These are phyloP conservation scores for Jasminum sambac DNA, from an alignment of 257 asterid genomes.

Conservation along the genomic window DNA sequence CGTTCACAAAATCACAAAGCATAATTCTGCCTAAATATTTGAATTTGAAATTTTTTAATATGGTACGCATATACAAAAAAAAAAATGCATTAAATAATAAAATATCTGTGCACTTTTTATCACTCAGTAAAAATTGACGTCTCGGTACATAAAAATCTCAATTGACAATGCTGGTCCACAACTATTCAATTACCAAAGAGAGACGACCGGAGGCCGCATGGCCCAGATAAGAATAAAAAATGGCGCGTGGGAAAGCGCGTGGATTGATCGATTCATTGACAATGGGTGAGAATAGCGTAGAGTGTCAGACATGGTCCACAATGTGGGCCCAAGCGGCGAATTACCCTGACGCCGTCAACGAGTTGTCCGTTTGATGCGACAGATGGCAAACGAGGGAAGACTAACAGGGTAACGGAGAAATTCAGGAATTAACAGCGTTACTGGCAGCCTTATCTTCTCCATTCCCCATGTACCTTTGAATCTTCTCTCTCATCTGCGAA, in stretches of 20 bases:
- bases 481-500: slow-evolving; percentile 6
- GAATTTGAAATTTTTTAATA: too few relatives aligned
- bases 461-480: slow-evolving; percentile 28
- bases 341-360: slow-evolving; percentile 29
- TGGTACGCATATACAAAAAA: too few relatives aligned
- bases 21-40: too few relatives aligned
- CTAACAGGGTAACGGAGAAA: background rate
- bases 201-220: too few relatives aligned
- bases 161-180: too few relatives aligned
- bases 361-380: slow-evolving; percentile 23
- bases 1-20: too few relatives aligned
- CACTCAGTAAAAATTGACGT: too few relatives aligned
- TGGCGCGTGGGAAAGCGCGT: slow-evolving; percentile 5
- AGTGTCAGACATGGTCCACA: slow-evolving; percentile 38
- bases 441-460: slow-evolving; percentile 41
- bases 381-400: slow-evolving; percentile 10
- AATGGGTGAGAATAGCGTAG: slow-evolving; percentile 23
- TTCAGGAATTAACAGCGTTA: slow-evolving; percentile 20
- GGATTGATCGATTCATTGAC: background rate
- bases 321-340: slow-evolving; percentile 38
- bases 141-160: too few relatives aligned
- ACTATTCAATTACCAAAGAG: too few relatives aligned
- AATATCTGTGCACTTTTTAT: too few relatives aligned
- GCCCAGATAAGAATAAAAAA: background rate
- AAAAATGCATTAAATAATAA: too few relatives aligned